Conservation (phyloP, 352 stramenopile genomes). For the Phytophthora aleatoria region DNA sequence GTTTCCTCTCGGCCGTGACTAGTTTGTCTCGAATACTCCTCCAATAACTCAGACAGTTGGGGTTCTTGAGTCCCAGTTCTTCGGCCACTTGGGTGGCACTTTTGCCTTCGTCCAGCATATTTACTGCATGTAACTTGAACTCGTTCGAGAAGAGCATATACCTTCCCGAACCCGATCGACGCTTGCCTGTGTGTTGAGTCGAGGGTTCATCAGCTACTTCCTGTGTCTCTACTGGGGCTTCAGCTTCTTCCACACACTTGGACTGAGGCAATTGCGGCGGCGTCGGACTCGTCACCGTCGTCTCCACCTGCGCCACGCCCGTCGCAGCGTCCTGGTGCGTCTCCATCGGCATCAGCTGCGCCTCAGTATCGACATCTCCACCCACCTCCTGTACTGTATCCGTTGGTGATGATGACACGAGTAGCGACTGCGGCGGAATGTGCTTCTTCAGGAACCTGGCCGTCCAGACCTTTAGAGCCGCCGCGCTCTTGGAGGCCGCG, state of each 20-base stretch:
- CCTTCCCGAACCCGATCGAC: slow-evolving; percentile 47
- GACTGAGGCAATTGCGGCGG: slow-evolving; percentile 17
- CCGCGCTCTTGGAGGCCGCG: slow-evolving; percentile 52
- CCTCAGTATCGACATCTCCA: neutral
- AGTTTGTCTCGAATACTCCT: slow-evolving; percentile 82
- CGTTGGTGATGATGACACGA: neutral
- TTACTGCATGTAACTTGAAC: slow-evolving; percentile 78
- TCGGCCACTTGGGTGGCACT: slow-evolving; percentile 60
- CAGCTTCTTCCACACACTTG: slow-evolving; percentile 5
- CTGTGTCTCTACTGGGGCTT: neutral
- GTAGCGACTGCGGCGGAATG: slow-evolving; percentile 29
- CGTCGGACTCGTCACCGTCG: slow-evolving; percentile 1
- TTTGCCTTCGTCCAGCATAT: slow-evolving; percentile 71
- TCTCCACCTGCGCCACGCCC: neutral
- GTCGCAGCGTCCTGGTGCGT: slow-evolving; percentile 8
- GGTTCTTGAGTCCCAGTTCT: slow-evolving; percentile 70
- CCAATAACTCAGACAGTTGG: slow-evolving; percentile 79
- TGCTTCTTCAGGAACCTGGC: slow-evolving; percentile 71
- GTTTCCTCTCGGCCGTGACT: slow-evolving; percentile 70
- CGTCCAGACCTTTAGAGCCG: slow-evolving; percentile 69
- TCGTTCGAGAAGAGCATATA: slow-evolving; percentile 82
- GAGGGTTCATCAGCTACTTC: neutral
- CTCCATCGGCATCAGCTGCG: slow-evolving; percentile 5
- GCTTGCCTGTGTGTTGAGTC: slow-evolving; percentile 44
- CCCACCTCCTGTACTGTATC: neutral